A percentile compares a stretch with the other conserved stretches of the same genome.
Conservation (phyloP, 176 grass and related monocot species). For the Oryza longistaminata region DNA sequence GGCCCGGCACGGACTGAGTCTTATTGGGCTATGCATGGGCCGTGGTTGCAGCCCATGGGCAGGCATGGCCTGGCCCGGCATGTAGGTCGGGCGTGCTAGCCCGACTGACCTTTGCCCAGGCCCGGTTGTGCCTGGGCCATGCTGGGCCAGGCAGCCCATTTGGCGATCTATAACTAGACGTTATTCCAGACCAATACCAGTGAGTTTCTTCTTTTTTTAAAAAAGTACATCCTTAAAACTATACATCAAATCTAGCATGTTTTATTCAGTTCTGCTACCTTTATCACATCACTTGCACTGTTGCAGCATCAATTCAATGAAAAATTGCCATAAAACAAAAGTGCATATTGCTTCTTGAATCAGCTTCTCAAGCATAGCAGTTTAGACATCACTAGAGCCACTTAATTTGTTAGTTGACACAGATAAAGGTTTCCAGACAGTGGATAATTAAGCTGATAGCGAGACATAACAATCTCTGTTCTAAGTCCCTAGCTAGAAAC, state of each 20-base stretch:
- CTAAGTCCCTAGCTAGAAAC: not conserved
- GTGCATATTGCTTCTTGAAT: not conserved
- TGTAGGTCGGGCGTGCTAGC: too few relatives aligned
- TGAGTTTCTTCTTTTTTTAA: not conserved
- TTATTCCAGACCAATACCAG: too few relatives aligned
- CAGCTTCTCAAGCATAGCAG: not conserved
- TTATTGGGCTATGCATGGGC: too few relatives aligned
- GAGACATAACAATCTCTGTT: not conserved
- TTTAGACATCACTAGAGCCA: not conserved
- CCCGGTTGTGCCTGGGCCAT: too few relatives aligned
- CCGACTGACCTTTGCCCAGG: too few relatives aligned
- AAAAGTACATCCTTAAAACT: not conserved
- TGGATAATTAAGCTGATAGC: not conserved
- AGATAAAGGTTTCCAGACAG: not conserved
- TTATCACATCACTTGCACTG: not conserved
- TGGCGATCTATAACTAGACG: too few relatives aligned
- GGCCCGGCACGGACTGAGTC: too few relatives aligned
- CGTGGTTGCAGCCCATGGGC: too few relatives aligned
- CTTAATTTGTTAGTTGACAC: not conserved
- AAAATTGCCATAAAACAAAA: not conserved
- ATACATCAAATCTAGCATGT: not conserved
- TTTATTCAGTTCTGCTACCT: not conserved
- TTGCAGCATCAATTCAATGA: not conserved
- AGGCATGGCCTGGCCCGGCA: too few relatives aligned
- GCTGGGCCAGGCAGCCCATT: too few relatives aligned